Conservation (phyloP, 768 basidiomycete genomes). For the Psilocybe cyanescens region DNA sequence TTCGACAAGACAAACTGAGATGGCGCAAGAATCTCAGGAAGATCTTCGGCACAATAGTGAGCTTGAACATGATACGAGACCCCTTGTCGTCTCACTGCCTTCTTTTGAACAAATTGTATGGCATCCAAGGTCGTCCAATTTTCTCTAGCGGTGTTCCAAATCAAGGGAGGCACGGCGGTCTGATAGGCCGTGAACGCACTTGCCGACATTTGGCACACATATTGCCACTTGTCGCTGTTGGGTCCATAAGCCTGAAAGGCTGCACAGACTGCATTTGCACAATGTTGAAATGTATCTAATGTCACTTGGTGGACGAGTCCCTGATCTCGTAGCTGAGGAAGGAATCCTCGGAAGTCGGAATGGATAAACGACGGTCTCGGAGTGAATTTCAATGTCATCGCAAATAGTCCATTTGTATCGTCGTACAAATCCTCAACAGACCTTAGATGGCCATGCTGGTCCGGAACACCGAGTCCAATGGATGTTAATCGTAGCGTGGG, state of each 20-base stretch:
- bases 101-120: constrained; percentile 43
- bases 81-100: constrained; percentile 11
- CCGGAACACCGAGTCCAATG: constrained; percentile 1
- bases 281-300: constrained; percentile 9
- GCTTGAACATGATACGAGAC: constrained; percentile 11
- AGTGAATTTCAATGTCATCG: constrained; percentile 2
- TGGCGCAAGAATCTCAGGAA: constrained; percentile 18
- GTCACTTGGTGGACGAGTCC: constrained; percentile 14
- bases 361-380: constrained; percentile 10
- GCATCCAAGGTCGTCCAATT: constrained; percentile 25
- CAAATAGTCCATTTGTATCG: constrained; percentile 6
- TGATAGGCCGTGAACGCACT: constrained; percentile 9
- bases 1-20: constrained; percentile 18
- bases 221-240: neutral
- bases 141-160: neutral
- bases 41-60: neutral
- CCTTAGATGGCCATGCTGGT: constrained; percentile 9
- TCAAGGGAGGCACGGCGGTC: constrained; percentile 3
- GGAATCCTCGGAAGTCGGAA: neutral
- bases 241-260: neutral
- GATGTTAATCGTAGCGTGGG: neutral
- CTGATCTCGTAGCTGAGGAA: neutral
- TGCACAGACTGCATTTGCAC: constrained; percentile 4
- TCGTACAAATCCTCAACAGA: constrained; percentile 14
- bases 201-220: neutral